These are phyloP conservation scores for Naganishia albida DNA, from an alignment of 1,284 basidiomycete species.

Conservation along the genomic window DNA sequence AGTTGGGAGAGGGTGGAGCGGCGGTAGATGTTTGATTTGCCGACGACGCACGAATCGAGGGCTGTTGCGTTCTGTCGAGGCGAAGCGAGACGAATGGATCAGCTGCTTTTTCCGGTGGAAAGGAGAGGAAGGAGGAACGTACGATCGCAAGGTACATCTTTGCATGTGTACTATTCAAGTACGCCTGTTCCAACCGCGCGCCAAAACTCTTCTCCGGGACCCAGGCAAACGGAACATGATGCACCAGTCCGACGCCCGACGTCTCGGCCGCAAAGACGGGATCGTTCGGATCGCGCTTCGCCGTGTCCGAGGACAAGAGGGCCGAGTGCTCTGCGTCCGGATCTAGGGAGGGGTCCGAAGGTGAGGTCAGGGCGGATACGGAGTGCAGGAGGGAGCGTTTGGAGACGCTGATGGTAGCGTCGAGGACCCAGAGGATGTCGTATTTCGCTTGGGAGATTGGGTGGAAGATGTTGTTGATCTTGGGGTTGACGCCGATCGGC, in stretches of 20 bases:
- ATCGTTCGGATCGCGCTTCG: slow-evolving; percentile 35
- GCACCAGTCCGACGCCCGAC: slow-evolving; percentile 74
- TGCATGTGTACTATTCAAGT: slow-evolving; percentile 94
- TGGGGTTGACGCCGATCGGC: slow-evolving; percentile 86
- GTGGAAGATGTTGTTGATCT: slow-evolving; percentile 92
- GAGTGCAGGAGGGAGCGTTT: slow-evolving; percentile 81
- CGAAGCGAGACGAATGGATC: background rate
- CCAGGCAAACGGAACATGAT: slow-evolving; percentile 92
- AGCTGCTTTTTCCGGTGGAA: background rate
- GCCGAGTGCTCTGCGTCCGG: slow-evolving; percentile 8
- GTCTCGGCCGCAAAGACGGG: slow-evolving; percentile 41
- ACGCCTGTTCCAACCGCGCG: slow-evolving; percentile 85
- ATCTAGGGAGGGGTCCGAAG: slow-evolving; percentile 24
- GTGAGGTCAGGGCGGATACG: slow-evolving; percentile 67
- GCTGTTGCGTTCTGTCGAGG: slow-evolving; percentile 59
- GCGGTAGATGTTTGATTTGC: slow-evolving; percentile 93
- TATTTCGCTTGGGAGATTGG: slow-evolving; percentile 76
- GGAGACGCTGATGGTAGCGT: slow-evolving; percentile 83
- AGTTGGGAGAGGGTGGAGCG: slow-evolving; percentile 66
- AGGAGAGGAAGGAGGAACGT: slow-evolving; percentile 33
- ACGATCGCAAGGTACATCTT: slow-evolving; percentile 97
- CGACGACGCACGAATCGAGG: slow-evolving; percentile 93
- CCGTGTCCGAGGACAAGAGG: slow-evolving; percentile 5
- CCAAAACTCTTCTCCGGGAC: slow-evolving; percentile 69
- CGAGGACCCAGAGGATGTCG: slow-evolving; percentile 95